phyloP scores from a whole-genome alignment of 176 grass and related monocot genomes.

The Phyllostachys edulis region DNA sequence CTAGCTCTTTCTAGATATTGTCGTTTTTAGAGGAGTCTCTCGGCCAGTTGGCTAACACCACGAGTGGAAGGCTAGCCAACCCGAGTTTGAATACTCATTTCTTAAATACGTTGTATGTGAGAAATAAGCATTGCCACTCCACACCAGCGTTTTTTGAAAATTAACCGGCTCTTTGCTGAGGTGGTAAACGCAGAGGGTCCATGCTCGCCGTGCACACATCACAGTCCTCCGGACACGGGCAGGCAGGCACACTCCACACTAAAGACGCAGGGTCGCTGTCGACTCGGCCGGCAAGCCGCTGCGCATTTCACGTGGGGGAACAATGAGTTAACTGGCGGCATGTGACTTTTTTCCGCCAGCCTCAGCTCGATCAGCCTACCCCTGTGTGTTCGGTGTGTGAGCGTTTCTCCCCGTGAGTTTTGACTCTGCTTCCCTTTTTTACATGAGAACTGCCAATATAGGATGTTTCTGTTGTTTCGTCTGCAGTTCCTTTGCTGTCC shows the following conservation, averaged over 20 bases:
- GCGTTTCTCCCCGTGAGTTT: neutral
- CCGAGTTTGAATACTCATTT: too few relatives aligned
- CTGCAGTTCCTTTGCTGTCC: neutral
- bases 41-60: too few relatives aligned
- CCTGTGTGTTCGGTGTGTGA: neutral
- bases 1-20: too few relatives aligned
- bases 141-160: too few relatives aligned
- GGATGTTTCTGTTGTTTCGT: neutral
- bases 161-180: neutral
- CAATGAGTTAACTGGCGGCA: neutral
- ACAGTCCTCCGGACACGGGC: too few relatives aligned
- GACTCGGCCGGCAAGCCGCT: neutral
- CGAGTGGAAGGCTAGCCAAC: too few relatives aligned
- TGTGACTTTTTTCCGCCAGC: neutral
- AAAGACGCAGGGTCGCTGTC: neutral
- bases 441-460: neutral
- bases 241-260: too few relatives aligned
- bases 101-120: too few relatives aligned
- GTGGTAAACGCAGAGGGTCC: neutral
- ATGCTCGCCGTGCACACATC: too few relatives aligned
- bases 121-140: too few relatives aligned
- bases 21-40: too few relatives aligned
- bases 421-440: neutral
- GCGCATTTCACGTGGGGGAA: conserved; percentile 4
- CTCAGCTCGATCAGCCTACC: neutral